A percentile compares a stretch with the other conserved stretches of the same genome.
Conservation (phyloP, 1,284 basidiomycete species). For the Pterulicium gracile region DNA sequence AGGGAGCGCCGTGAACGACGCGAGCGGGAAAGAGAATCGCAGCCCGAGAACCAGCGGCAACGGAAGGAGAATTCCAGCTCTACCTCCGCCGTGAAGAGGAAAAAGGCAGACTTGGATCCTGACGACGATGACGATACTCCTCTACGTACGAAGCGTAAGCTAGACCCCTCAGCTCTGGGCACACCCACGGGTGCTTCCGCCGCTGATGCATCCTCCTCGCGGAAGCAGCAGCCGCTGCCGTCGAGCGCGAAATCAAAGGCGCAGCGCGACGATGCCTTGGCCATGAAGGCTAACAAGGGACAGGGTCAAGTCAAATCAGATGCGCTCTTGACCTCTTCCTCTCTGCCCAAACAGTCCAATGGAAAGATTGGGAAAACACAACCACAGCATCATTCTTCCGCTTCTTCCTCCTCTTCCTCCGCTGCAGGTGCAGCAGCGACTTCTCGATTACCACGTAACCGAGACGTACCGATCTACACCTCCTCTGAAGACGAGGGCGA, state of each 20-base stretch:
- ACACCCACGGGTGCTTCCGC: not conserved
- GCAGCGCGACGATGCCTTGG: not conserved
- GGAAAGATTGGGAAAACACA: not conserved
- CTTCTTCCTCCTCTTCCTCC: slow-evolving; percentile 16
- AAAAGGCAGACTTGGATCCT: slow-evolving; percentile 12
- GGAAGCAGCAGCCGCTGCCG: not conserved
- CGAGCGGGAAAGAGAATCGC: not conserved
- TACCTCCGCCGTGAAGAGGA: slow-evolving; percentile 17
- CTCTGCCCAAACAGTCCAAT: not conserved
- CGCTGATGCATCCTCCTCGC: no score
- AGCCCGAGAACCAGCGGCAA: slow-evolving; percentile 6
- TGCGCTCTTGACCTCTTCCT: not conserved
- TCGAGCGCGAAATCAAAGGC: not conserved
- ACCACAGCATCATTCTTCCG: slow-evolving; percentile 7
- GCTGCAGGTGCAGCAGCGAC: no score
- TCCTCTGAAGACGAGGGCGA: slow-evolving; percentile 50
- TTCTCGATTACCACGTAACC: slow-evolving; percentile 21
- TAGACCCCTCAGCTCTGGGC: no score
- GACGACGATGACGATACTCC: not conserved
- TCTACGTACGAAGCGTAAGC: not conserved
- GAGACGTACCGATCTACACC: slow-evolving; percentile 43
- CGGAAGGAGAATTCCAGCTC: slow-evolving; percentile 13
- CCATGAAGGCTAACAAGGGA: not conserved
- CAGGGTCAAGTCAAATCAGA: not conserved
- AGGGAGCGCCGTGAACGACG: not conserved